phyloP scores from a whole-genome alignment of 2,329 filamentous ascomycete species.

The Diaporthe helianthi region DNA sequence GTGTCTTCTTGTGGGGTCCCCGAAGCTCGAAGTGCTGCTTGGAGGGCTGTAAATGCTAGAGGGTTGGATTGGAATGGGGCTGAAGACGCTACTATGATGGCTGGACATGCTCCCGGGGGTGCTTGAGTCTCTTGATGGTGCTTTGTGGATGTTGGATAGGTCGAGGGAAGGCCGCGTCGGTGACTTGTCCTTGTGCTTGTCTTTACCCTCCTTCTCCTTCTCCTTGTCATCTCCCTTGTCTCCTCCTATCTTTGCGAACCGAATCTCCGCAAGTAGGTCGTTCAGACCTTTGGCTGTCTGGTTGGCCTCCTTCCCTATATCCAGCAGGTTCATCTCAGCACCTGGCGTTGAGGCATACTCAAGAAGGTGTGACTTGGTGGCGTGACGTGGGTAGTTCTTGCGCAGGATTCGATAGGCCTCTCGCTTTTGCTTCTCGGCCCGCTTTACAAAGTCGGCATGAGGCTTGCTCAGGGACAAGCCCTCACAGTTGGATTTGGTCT shows the following conservation, averaged over 20 bases:
- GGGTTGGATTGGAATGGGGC: conserved; percentile 1
- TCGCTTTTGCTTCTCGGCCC: conserved; percentile 5
- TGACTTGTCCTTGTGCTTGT: background rate
- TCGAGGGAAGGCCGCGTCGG: background rate
- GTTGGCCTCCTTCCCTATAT: conserved; percentile 29
- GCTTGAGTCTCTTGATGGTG: conserved; percentile 3
- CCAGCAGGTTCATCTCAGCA: conserved; percentile 26
- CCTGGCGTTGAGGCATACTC: conserved; percentile 22
- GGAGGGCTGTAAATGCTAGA: conserved; percentile 3
- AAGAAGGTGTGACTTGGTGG: background rate
- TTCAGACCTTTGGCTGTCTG: conserved; percentile 25
- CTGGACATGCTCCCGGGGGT: conserved; percentile 22
- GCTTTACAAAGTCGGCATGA: conserved; percentile 3
- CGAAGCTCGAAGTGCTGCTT: conserved; percentile 7
- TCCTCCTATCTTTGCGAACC: conserved; percentile 24
- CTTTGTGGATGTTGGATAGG: background rate
- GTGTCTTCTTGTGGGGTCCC: background rate
- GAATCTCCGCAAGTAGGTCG: conserved; percentile 28
- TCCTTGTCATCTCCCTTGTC: conserved; percentile 10
- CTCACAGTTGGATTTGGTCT: conserved; percentile 25
- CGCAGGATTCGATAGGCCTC: background rate
- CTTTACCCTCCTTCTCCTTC: background rate
- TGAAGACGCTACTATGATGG: background rate
- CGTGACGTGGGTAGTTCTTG: conserved; percentile 5
- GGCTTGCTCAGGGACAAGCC: background rate